Evolutionary conservation across 768 basidiomycete species (phyloP), one percentile per base, ranked within the genome.

Genomic region (Trametes cubensis): DNA sequence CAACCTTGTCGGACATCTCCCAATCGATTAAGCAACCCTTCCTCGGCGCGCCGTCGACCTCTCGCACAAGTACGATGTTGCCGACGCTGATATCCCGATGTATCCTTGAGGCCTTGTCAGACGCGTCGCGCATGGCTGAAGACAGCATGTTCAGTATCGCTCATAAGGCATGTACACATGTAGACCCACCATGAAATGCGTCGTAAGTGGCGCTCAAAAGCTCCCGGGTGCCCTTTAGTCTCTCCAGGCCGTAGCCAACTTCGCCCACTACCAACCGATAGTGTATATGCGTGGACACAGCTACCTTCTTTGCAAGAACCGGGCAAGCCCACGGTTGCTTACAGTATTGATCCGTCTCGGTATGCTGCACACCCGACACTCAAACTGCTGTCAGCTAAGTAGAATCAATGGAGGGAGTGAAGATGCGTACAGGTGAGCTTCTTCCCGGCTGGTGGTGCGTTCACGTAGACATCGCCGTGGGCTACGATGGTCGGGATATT

Each of bases 21-120:
- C 62, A 63, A 25, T 63, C 62, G 46, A 63, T 56, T 2, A 60
- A 52, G 25, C 40, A 62, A 13, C 61, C 61, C 25, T 38, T 39
- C 10, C 46, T 47, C 8, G 38, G 39, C 2, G 41, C 41, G 4
- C 21, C 4, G 4, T 28, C 61, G 8, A 40, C 21, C 18, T 57
- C 55, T n/a, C 26, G 26, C 26, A 51, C 48, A 2, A 62, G 55
- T 18, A 62, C 55, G 47, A 59, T 55, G 50, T 63, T 63, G 4
- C 57, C 57, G 13, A 47, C 25, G 18, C 62, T 59, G 39, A 65
- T 61, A 45, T 60, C 64, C 15, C 34, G 34, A 11, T 34, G 34
- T 34, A 34, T 34, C 34, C 34, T 34, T 10, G 34, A 34, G 34
- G 10, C 34, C 34, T 34, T 34, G 34, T 34, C 34, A 11, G 4